Base-by-base conservation (phyloP, 164 flowering plant species). In the Tetrastigma voinierianum region DNA sequence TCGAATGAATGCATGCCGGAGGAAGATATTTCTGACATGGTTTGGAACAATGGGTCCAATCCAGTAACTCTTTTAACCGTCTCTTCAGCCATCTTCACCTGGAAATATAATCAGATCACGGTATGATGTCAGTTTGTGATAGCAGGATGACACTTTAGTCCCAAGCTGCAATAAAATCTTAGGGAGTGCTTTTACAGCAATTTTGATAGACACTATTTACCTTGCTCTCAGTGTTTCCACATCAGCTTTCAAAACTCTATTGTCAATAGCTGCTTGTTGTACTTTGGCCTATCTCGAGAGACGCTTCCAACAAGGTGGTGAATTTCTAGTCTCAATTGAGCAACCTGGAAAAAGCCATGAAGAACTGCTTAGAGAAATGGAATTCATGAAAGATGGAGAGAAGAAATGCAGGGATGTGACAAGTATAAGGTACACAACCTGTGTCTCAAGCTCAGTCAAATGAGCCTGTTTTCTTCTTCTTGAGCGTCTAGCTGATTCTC, bases 41-140 rank as follows among this genome's bases (percentile, higher is more conserved):
- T 76, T 54, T 84, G 96, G 72, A 88, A 78, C 61, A 89, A 24
- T 4, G 96, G 86, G 68, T 83, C 87, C 72, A 84, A 76, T 44
- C 97, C 97, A 14, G 97, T 86, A 17, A 85, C 83, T 79, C 97
- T 77, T 74, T 91, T 94, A 15, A 94, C 93, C 0, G 88, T 73
- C 67, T 90, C 97, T 74, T 94, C 98, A 6, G 96, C 94, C 95
- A 90, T 87, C 78, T 92, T 92, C 62, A 95, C 97, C 99, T 95
- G 84, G 59, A 62, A 51, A 51, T 20, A 51, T 11, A 51, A 72
- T 10, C n/a, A 16, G 10, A 48, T 3, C 19, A 47, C n/a, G 21
- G 23, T 4, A 47, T 62, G 46, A 44, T 19, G 32, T 43, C 10
- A 58, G 2, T 2, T 16, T 15, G 44, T 1, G 11, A 49, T 4